These are phyloP conservation scores for Favolaschia claudopus DNA, from an alignment of 768 basidiomycete genomes.

Conservation along the genomic window DNA sequence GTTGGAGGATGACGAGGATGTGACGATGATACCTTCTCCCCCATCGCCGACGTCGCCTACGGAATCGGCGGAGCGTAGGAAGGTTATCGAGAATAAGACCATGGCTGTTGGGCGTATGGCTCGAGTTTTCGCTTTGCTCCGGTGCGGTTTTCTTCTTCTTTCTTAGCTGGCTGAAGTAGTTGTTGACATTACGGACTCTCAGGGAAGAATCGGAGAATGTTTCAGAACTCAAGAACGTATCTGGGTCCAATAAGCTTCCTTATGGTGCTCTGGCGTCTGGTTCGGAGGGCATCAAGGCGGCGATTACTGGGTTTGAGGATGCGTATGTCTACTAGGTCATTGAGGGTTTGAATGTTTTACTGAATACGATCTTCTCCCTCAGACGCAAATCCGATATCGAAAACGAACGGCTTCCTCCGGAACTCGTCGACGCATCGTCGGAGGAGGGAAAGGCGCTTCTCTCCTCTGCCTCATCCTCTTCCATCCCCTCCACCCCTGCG, in stretches of 20 bases:
- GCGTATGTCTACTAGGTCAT: slow-evolving; percentile 77
- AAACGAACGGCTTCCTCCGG: slow-evolving; percentile 97
- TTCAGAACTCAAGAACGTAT: slow-evolving; percentile 93
- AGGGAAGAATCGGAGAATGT: slow-evolving; percentile 99
- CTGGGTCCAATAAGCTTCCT: slow-evolving; percentile 79
- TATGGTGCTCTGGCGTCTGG: slow-evolving; percentile 87
- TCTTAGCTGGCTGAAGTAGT: neutral
- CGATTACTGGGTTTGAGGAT: slow-evolving; percentile 92
- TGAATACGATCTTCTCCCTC: slow-evolving; percentile 4
- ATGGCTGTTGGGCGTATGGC: slow-evolving; percentile 97
- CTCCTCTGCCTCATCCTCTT: slow-evolving; percentile 44
- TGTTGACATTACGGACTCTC: slow-evolving; percentile 2
- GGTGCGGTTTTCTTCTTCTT: slow-evolving; percentile 76
- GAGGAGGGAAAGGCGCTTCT: slow-evolving; percentile 75
- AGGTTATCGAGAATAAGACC: slow-evolving; percentile 98
- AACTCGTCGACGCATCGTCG: slow-evolving; percentile 84
- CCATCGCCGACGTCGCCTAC: slow-evolving; percentile 48
- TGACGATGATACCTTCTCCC: slow-evolving; percentile 46
- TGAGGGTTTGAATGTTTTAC: neutral
- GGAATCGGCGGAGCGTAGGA: slow-evolving; percentile 77
- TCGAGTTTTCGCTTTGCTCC: slow-evolving; percentile 92
- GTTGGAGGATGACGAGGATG: slow-evolving; percentile 82
- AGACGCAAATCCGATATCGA: slow-evolving; percentile 98
- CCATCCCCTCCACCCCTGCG: slow-evolving; percentile 62
- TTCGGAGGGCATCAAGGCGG: slow-evolving; percentile 93